Percentiles rank a stretch among this genome's conserved stretches.
Evolutionary conservation across 441 rosid genomes (phyloP).

Genomic region (Populus hybrid): DNA sequence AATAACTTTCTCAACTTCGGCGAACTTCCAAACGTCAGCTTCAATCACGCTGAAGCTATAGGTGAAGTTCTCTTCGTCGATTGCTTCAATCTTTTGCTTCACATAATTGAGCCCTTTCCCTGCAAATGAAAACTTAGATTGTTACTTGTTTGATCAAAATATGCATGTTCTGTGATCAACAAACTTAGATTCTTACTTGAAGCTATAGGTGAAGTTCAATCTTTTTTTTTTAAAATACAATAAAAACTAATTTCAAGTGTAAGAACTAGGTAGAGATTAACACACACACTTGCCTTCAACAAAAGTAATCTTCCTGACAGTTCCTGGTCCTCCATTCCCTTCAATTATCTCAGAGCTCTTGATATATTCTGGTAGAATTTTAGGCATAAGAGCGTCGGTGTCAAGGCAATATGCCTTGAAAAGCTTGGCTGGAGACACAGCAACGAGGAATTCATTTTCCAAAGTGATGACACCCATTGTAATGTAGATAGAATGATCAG

Average conservation of each 20-base stretch:
- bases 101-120: conserved; percentile 1
- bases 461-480: not conserved
- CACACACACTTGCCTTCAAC: not conserved
- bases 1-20: not conserved
- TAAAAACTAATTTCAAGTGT: not conserved
- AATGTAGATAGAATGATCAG: not conserved
- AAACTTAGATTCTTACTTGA: too few relatives aligned
- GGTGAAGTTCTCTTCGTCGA: conserved; percentile 1
- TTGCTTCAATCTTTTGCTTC: conserved; percentile 3
- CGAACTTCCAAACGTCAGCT: conserved; percentile 2
- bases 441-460: not conserved
- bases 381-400: not conserved
- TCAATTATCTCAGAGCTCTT: not conserved
- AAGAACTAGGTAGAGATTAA: too few relatives aligned
- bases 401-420: conserved; percentile 10
- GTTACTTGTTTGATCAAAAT: not conserved
- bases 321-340: conserved; percentile 12
- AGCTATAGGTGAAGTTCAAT: too few relatives aligned
- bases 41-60: not conserved
- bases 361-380: not conserved
- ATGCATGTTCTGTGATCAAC: too few relatives aligned
- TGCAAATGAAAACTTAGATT: not conserved
- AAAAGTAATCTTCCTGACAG: not conserved
- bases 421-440: not conserved
- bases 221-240: too few relatives aligned